Conservation (phyloP, 345 rosid species). For the Rhizophora apiculata region DNA sequence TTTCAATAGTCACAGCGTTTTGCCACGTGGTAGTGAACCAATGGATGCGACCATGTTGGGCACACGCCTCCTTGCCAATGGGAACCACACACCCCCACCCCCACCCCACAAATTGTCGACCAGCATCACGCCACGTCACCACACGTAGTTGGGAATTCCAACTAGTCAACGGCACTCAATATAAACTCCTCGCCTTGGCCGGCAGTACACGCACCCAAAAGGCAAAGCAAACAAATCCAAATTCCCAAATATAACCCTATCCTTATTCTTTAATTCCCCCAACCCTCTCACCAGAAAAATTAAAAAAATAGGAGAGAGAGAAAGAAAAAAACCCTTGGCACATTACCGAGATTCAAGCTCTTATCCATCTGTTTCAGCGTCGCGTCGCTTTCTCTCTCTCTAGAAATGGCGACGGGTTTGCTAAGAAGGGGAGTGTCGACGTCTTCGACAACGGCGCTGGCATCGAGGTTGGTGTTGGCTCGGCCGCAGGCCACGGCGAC, state of each 20-base stretch:
- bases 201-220: not conserved
- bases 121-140: slow-evolving; percentile 6
- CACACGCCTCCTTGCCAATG: not conserved
- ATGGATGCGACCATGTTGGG: not conserved
- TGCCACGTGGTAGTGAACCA: too few relatives aligned
- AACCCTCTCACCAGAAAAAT: too few relatives aligned
- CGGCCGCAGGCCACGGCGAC: slow-evolving; percentile 45
- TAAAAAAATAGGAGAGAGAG: too few relatives aligned
- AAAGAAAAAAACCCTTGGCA: too few relatives aligned
- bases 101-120: not conserved
- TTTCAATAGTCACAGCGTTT: too few relatives aligned
- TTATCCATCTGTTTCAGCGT: not conserved
- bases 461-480: slow-evolving; percentile 33
- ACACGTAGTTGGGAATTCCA: not conserved
- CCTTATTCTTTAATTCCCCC: not conserved
- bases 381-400: not conserved
- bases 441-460: slow-evolving; percentile 14
- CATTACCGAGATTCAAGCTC: too few relatives aligned
- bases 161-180: slow-evolving; percentile 6
- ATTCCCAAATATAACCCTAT: not conserved
- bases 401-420: slow-evolving; percentile 19
- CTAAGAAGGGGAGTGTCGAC: slow-evolving; percentile 14
- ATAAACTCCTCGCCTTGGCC: not conserved
- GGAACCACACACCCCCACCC: not conserved
- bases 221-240: not conserved